Evolutionary conservation across 306 rosid genomes (phyloP).

Genomic region (Casuarina cunninghamiana): DNA sequence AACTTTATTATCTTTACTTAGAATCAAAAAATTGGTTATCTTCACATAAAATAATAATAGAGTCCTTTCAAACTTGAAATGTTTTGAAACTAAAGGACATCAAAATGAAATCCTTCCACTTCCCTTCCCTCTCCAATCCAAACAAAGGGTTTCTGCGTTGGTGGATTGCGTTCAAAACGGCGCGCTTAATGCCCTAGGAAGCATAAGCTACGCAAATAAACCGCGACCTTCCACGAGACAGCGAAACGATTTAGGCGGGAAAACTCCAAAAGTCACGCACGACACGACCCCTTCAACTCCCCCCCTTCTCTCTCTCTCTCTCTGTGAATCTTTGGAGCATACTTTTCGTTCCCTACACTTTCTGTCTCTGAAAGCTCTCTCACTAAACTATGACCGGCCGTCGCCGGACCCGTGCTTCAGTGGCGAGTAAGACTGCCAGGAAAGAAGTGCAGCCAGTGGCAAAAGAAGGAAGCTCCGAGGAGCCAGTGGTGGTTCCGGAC

Average conservation of each 20-base stretch:
- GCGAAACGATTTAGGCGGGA: constrained; percentile 59
- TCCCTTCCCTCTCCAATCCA: background rate
- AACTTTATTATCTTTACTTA: too few species aligned
- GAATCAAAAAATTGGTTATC: too few species aligned
- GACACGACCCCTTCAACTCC: background rate
- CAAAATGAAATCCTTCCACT: too few species aligned
- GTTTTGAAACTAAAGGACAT: too few species aligned
- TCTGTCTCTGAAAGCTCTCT: background rate
- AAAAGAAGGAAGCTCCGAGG: constrained; percentile 32
- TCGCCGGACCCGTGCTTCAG: constrained; percentile 12
- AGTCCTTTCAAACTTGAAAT: too few species aligned
- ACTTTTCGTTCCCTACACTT: background rate
- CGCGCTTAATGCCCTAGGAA: constrained; percentile 15
- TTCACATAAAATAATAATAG: too few species aligned
- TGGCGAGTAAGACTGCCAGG: constrained; percentile 12
- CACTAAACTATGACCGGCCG: constrained; percentile 20
- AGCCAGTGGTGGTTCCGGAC: constrained; percentile 23
- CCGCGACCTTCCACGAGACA: background rate
- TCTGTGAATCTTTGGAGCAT: background rate
- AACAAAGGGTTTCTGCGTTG: background rate
- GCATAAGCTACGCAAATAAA: background rate
- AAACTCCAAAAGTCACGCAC: constrained; percentile 12
- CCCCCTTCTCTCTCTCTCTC: too few species aligned
- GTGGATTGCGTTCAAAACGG: constrained; percentile 6
- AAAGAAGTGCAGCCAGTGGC: constrained; percentile 26